Percentiles rank a stretch among this genome's conserved stretches.
Evolutionary conservation across 345 rosid species (phyloP).

Genomic region (Mallotus nudiflorus): DNA sequence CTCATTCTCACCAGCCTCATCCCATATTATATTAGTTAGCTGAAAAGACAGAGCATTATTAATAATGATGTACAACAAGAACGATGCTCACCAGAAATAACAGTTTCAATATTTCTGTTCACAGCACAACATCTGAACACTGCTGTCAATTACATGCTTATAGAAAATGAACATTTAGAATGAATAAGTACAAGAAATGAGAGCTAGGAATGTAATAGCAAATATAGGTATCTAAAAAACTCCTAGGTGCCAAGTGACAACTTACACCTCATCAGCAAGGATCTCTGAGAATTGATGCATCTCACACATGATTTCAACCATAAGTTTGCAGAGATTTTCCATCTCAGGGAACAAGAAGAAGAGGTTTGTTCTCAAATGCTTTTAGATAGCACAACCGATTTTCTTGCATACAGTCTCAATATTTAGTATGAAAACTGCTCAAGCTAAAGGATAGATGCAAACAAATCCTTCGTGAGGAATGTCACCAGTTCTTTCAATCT

Average conservation of each 20-base stretch:
- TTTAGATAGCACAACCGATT: background rate
- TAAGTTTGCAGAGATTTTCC: background rate
- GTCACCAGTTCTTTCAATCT: background rate
- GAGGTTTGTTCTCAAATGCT: background rate
- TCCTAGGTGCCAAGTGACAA: background rate
- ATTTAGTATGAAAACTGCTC: background rate
- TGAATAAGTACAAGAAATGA: background rate
- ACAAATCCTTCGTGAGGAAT: background rate
- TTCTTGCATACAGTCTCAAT: no score
- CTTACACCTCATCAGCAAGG: background rate
- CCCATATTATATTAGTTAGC: slow-evolving; percentile 90
- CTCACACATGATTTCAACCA: background rate
- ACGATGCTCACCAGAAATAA: background rate
- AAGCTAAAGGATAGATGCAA: background rate
- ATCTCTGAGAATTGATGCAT: background rate
- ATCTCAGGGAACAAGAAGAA: background rate
- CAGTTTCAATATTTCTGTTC: background rate
- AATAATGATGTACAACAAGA: slow-evolving; percentile 16
- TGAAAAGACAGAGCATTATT: slow-evolving; percentile 39
- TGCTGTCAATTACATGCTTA: background rate
- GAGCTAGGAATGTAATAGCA: background rate
- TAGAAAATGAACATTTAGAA: background rate
- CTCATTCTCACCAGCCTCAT: slow-evolving; percentile 60
- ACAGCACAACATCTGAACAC: background rate
- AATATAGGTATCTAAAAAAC: background rate